phyloP scores from a whole-genome alignment of 371 early-diverging fungal species.

The Smittium mucronatum region DNA sequence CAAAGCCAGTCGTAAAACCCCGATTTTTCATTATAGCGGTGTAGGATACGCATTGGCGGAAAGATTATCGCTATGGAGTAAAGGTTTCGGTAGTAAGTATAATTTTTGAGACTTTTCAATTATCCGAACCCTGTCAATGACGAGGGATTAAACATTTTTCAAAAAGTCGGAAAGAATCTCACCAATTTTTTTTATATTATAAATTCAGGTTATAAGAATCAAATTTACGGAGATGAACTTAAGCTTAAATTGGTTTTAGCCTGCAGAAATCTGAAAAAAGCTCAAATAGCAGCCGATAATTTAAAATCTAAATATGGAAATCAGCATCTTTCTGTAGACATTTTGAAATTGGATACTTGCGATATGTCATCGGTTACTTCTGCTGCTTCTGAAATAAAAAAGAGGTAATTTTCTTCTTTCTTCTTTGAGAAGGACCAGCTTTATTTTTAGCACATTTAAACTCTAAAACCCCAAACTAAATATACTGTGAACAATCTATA shows the following conservation, averaged over 20 bases:
- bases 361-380: constrained; percentile 34
- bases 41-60: constrained; percentile 61
- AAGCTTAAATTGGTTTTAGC: constrained; percentile 38
- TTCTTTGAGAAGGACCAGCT: too few relatives aligned
- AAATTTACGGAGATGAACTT: not conserved
- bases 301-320: constrained; percentile 37
- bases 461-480: too few relatives aligned
- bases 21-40: constrained; percentile 35
- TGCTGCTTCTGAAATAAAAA: constrained; percentile 16
- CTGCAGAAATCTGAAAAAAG: constrained; percentile 52
- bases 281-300: constrained; percentile 38
- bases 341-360: constrained; percentile 41
- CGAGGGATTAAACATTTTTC: not conserved
- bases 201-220: not conserved
- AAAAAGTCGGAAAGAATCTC: not conserved
- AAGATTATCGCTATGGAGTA: constrained; percentile 32
- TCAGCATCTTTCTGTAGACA: constrained; percentile 18
- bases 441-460: too few relatives aligned
- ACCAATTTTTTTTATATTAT: not conserved
- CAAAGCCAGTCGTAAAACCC: too few relatives aligned
- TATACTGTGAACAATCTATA: too few relatives aligned
- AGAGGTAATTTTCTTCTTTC: constrained; percentile 33
- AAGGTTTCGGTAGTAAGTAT: not conserved
- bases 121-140: not conserved
- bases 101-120: not conserved